Evolutionary conservation across 352 stramenopile genomes (phyloP), one percentile per base, ranked within the genome.

Genomic region (Thraustochytrium striatum): DNA sequence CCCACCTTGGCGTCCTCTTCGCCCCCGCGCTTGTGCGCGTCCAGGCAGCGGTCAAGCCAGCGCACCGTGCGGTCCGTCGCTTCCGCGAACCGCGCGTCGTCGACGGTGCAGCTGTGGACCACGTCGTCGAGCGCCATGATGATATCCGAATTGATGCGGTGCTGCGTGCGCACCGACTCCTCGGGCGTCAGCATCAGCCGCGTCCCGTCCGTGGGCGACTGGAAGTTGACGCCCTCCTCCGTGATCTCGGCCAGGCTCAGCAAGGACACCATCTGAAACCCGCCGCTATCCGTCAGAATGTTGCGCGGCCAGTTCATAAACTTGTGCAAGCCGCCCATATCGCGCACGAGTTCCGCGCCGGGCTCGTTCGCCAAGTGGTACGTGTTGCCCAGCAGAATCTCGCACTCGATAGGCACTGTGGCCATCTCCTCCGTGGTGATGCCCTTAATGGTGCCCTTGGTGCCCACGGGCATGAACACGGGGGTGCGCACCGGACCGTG

Each of bases 51-150:
- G 85, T 99, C 94, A 25, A 98, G 87, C 93, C 94, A 98, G 36
- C 95, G 87, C 43, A 98, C 83, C 1, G 93, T 98, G 13, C 94
- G 88, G 65, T 92, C 86, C 7, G 90, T 97, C 33, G 94, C 94
- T 69, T 98, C 90, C 47, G 84, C 79, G 82, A 98, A 98, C 32
- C 94, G 87, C 52, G 85, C 87, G n/a, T 90, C 82, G 81, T 98
- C 91, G 61, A 89, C 85, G 19, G 85, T 85, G 32, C 97, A 88
- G 59, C 87, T 96, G 43, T 90, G 92, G 7, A 98, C 92, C 7
- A 98, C 94, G 85, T 99, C 95, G 85, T 99, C 95, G 32, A 99
- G 84, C 57, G 93, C 91, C 94, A 99, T 99, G 72, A 99, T 98
- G 79, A 99, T 97, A 84, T 99, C 94, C 1, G 92, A 89, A 61